Evolutionary conservation across 2,329 filamentous ascomycete genomes (phyloP), one percentile per base, ranked within the genome.

Genomic region (Pezicula radicicola): DNA sequence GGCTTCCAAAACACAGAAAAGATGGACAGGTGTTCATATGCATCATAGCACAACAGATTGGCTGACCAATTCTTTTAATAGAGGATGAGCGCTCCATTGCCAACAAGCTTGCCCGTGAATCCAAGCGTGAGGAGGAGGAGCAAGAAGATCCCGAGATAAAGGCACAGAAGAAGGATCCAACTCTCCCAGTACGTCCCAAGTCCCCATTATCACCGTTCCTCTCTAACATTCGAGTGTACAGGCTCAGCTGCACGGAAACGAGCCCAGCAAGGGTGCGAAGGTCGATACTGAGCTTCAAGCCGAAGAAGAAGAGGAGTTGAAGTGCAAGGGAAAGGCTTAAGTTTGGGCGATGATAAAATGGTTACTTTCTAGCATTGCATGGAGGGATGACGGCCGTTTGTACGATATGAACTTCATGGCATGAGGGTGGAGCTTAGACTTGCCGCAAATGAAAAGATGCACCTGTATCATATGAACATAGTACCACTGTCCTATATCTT

Each of bases 1-100:
- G 25, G 25, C 25, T 25, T 25, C 25, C 25, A 2, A 25, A 7
- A 25, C 40, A 21, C 6, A 3, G 19, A 45, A 30, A 45, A 28
- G 13, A 21, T 42, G 18, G 18, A 13, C 40, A 2, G 18, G 16
- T 19, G 6, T 25, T 16, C 18, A 47, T 44, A 52, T 46, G n/a
- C 40, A 25, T 19, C n/a, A 16, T 12, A 12, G 6, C 19, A 33
- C 12, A 6, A 43, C 16, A 19, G 15, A 33, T 33, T 33, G 30
- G 10, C 53, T 61, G 33, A 57, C 43, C 18, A 9, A 36, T 58
- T 66, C 53, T 70, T 53, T 19, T 30, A 48, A 50, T 57, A 83
- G 85, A 90, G 79, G 86, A 90, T 61, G 74, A 88, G 69, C 79
- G 86, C 64, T 76, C 84, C 41, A 88, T 90, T 49, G 82, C 83